A percentile compares a stretch with the other conserved stretches of the same genome.
These are phyloP conservation scores for Leccinum fuscescens DNA, from an alignment of 1,284 basidiomycete species.

Conservation along the genomic window DNA sequence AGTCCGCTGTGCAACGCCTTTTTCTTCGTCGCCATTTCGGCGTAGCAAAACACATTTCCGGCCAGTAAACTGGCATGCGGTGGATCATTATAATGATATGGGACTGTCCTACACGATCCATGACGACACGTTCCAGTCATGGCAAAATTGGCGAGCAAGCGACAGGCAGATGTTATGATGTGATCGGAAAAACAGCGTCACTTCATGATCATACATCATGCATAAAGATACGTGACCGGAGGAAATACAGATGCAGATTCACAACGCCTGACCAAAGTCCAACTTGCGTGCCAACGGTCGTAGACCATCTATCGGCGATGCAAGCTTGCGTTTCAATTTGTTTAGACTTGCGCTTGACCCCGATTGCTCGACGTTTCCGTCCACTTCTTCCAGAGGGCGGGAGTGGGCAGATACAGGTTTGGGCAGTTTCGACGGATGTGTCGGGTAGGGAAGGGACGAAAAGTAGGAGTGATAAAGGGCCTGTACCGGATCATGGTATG, in stretches of 20 bases:
- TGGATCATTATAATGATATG: not conserved
- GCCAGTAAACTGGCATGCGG: not conserved
- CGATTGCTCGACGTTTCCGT: slow-evolving; percentile 60
- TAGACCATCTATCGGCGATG: slow-evolving; percentile 37
- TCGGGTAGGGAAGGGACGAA: slow-evolving; percentile 72
- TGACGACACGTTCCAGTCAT: not conserved
- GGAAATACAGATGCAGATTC: not conserved
- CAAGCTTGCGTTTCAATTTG: slow-evolving; percentile 49
- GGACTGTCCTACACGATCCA: not conserved
- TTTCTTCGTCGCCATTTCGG: not conserved
- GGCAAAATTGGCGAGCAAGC: not conserved
- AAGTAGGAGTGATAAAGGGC: slow-evolving; percentile 80
- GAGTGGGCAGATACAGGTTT: slow-evolving; percentile 58
- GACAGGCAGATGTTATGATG: not conserved
- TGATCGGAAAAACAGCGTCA: not conserved
- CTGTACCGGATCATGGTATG: slow-evolving; percentile 35
- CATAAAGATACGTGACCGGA: not conserved
- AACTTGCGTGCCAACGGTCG: slow-evolving; percentile 47
- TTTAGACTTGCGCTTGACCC: slow-evolving; percentile 39
- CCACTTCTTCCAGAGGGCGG: slow-evolving; percentile 67
- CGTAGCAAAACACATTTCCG: not conserved
- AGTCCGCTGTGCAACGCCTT: not conserved
- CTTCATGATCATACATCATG: not conserved
- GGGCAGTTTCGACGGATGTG: slow-evolving; percentile 79
- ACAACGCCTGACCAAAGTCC: slow-evolving; percentile 40